Evolutionary conservation across 306 rosid genomes (phyloP), one percentile per base, ranked within the genome.

Genomic region (Ammopiptanthus mongolicus): DNA sequence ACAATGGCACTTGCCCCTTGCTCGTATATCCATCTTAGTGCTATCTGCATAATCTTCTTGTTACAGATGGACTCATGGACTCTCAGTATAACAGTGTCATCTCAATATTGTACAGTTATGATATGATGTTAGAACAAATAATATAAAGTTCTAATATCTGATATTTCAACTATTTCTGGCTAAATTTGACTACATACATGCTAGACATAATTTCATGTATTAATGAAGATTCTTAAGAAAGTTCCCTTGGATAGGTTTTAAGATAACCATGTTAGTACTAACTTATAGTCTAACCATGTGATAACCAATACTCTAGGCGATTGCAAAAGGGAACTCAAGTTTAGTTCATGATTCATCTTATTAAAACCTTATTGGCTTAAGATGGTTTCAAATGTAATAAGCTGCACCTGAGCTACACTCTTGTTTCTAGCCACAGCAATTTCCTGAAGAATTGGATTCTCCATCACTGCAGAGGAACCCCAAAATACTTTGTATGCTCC

Each of bases 401-500:
- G 66, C 44, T 60, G 17, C 19, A 65, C 80, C 80, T 76, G 80
- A 0, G 80, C 80, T 36, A 17, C 59, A 71, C 70, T 73, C 75
- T 73, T 80, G 2, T 44, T 56, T 67, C 39, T 78, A 4, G 80
- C 67, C 1, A 6, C n/a, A 33, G 80, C 83, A 47, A 78, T 82
- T 18, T 82, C 68, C 11, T 65, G 62, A 8, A 82, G 71, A 8
- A 72, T 39, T 47, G 82, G 72, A 33, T 51, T 82, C 71, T 82
- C 82, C 82, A 82, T 82, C 18, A 82, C 80, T 33, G 76, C 76
- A 29, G 47, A 14, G 1, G 85, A 70, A 36, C 85, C 82, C 75
- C 71, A 71, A 5, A 28, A 1, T 5, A 13, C 44, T 18, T 65
- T 65, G 44, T 82, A 71, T 14, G 76, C 79, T 57, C 85, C 82